These are phyloP conservation scores for Phytophthora boehmeriae DNA, from an alignment of 352 stramenopile genomes.

Conservation along the genomic window DNA sequence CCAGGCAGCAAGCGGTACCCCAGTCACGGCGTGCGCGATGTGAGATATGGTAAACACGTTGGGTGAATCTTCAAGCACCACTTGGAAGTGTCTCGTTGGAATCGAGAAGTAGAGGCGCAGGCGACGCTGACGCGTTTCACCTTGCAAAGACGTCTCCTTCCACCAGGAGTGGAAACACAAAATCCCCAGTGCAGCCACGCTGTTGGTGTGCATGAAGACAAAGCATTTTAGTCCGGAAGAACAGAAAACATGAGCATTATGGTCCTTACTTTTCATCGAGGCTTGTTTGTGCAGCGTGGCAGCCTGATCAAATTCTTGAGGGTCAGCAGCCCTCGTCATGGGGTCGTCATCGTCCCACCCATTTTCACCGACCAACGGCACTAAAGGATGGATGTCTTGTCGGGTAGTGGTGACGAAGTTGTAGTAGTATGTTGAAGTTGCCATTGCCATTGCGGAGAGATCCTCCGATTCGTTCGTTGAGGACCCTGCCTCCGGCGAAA, in stretches of 20 bases:
- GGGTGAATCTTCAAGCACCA: slow-evolving; percentile 65
- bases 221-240: slow-evolving; percentile 1
- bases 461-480: slow-evolving; percentile 6
- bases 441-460: too few relatives aligned
- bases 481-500: slow-evolving; percentile 4
- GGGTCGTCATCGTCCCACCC: slow-evolving; percentile 18
- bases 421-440: slow-evolving; percentile 54
- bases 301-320: slow-evolving; percentile 54
- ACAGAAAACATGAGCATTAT: neutral
- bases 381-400: slow-evolving; percentile 45
- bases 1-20: slow-evolving; percentile 55
- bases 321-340: slow-evolving; percentile 32
- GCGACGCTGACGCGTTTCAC: slow-evolving; percentile 40
- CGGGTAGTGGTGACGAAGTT: slow-evolving; percentile 51
- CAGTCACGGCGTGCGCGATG: slow-evolving; percentile 46
- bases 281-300: slow-evolving; percentile 49
- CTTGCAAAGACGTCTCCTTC: slow-evolving; percentile 52
- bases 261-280: slow-evolving; percentile 57
- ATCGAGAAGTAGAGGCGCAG: slow-evolving; percentile 72
- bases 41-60: slow-evolving; percentile 84
- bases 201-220: slow-evolving; percentile 18
- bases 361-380: slow-evolving; percentile 30
- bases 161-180: slow-evolving; percentile 79
- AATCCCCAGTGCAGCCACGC: slow-evolving; percentile 59
- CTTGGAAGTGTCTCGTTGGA: slow-evolving; percentile 65